Evolutionary conservation across 768 basidiomycete species (phyloP), one percentile per base, ranked within the genome.

Genomic region (Pleurotus tuoliensis): DNA sequence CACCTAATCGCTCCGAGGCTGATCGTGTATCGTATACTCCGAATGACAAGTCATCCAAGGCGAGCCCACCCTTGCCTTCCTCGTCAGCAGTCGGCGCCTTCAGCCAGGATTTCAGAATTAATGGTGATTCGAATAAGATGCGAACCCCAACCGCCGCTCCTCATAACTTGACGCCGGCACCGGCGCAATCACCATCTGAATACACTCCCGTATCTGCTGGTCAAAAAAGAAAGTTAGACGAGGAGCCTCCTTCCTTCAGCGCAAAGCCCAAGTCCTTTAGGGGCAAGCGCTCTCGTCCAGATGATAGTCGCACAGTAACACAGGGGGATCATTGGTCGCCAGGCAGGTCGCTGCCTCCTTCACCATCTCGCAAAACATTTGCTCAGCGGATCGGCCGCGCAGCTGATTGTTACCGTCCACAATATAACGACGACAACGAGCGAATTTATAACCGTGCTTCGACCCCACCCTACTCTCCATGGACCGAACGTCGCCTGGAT

Each of bases 301-400:
- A 53, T 13, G 37, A 15, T 22, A 5, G 18, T 13, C 51, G 20
- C 34, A 8, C 16, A 8, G 15, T 16, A 24, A 39, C 34, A 16
- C n/a, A 15, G 15, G 51, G 51, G 16, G 51, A 53, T 25, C 51
- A 53, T 16, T 53, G 51, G 51, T 41, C 51, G n/a, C 51, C 51
- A 9, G 11, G 5, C 30, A 27, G 6, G 30, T 8, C 24, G 24
- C 24, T 25, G 30, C 50, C 47, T 13, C 47, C 25, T 12, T 27
- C 27, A 4, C 22, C 25, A n/a, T 15, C 13, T 27, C 22, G 20
- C 5, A 15, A 6, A 6, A 34, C 48, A n/a, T 34, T 34, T 34
- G 27, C 48, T 25, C 48, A 15, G 20, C 48, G 48, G 9, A 34
- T 34, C 41, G n/a, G 41, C 11, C n/a, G 20, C 20, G 5, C 20